Evolutionary conservation across 306 rosid genomes (phyloP).

Genomic region (Castanea crenata): DNA sequence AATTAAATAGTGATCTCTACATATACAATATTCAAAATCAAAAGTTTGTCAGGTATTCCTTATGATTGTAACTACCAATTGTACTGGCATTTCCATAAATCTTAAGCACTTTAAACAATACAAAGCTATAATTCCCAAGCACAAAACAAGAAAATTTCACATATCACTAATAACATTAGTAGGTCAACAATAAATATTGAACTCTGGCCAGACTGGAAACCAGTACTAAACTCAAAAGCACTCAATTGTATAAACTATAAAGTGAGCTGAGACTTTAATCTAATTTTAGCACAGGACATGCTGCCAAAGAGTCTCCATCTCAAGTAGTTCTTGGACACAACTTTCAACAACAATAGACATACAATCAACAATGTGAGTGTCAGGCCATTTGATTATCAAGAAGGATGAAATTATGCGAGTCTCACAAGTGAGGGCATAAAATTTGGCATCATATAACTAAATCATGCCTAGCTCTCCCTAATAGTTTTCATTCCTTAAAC

Average conservation of each 20-base stretch:
- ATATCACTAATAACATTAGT: background rate
- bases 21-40: background rate
- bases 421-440: background rate
- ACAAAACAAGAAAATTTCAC: background rate
- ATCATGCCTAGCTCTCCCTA: background rate
- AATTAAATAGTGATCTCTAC: background rate
- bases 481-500: background rate
- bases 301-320: background rate
- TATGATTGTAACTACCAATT: background rate
- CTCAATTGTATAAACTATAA: background rate
- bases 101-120: background rate
- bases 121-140: background rate
- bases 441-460: background rate
- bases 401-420: background rate
- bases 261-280: too few species aligned
- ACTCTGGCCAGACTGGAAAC: background rate
- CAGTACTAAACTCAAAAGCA: background rate
- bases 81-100: background rate
- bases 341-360: background rate
- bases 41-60: background rate
- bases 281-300: too few species aligned
- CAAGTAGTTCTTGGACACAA: background rate
- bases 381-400: background rate
- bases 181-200: background rate
- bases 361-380: background rate